A percentile compares a stretch with the other conserved stretches of the same genome.
Evolutionary conservation across 257 asterid genomes (phyloP).

Genomic region (Nicotiana obtusifolia): DNA sequence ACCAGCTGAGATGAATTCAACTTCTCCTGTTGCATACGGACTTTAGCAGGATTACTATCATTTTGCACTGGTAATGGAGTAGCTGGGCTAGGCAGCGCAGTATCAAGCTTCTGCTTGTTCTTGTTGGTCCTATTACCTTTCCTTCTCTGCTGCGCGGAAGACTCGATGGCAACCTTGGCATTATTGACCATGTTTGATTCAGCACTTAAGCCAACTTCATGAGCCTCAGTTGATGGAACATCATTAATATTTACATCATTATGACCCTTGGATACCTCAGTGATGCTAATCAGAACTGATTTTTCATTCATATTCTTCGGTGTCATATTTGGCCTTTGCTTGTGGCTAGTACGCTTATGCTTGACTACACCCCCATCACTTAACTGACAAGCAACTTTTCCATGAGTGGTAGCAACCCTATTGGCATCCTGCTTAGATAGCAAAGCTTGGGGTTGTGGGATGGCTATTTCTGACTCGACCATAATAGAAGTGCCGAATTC

Average conservation of each 20-base stretch:
- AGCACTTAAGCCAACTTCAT: slow-evolving; percentile 27
- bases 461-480: slow-evolving; percentile 27
- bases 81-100: slow-evolving; percentile 25
- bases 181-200: slow-evolving; percentile 32
- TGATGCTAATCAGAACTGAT: slow-evolving; percentile 17
- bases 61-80: slow-evolving; percentile 24
- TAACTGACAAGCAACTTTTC: slow-evolving; percentile 24
- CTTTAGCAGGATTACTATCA: slow-evolving; percentile 25
- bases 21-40: slow-evolving; percentile 30
- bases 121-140: slow-evolving; percentile 45
- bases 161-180: slow-evolving; percentile 29
- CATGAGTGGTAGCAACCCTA: slow-evolving; percentile 20
- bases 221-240: slow-evolving; percentile 20
- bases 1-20: slow-evolving; percentile 31
- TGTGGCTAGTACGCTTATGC: slow-evolving; percentile 43
- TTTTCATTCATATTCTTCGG: slow-evolving; percentile 40
- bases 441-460: slow-evolving; percentile 26
- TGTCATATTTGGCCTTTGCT: slow-evolving; percentile 48
- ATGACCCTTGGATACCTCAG: slow-evolving; percentile 31
- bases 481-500: slow-evolving; percentile 27
- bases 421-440: slow-evolving; percentile 30
- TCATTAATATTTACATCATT: slow-evolving; percentile 24
- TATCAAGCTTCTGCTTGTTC: slow-evolving; percentile 53
- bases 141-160: slow-evolving; percentile 49
- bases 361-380: slow-evolving; percentile 46